Conservation (phyloP, 139 green algal species). For the Tetradesmus lagerheimii region DNA sequence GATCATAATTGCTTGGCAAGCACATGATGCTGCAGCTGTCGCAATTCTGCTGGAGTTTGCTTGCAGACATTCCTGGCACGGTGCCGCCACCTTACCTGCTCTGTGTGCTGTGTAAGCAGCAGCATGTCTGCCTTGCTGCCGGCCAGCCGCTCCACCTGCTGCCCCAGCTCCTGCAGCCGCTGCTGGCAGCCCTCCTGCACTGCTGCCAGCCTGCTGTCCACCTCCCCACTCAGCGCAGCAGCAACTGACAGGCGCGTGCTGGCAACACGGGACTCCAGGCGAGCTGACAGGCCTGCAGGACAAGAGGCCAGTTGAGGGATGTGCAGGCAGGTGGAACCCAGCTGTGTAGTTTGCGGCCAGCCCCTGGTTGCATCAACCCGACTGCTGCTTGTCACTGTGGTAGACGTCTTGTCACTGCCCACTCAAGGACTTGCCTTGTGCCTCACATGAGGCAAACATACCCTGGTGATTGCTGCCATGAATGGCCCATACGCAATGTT, state of each 20-base stretch:
- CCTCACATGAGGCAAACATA: too few species aligned
- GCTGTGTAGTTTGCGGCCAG: too few species aligned
- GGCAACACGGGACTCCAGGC: neutral
- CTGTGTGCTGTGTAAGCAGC: slow-evolving; percentile 7
- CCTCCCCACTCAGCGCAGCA: neutral
- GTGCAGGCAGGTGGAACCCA: too few species aligned
- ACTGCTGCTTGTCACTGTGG: too few species aligned
- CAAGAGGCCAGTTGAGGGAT: neutral
- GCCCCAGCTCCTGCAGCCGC: neutral
- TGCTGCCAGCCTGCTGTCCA: slow-evolving; percentile 3
- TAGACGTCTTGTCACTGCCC: too few species aligned
- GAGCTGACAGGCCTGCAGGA: neutral
- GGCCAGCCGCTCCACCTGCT: slow-evolving; percentile 6
- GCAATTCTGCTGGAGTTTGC: neutral
- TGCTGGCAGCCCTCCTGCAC: neutral
- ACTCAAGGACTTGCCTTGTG: too few species aligned
- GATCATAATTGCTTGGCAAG: too few species aligned
- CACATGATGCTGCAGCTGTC: neutral
- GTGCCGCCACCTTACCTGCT: slow-evolving; percentile 3
- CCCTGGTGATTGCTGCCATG: too few species aligned
- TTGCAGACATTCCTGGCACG: too few species aligned
- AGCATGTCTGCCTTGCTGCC: slow-evolving; percentile 10
- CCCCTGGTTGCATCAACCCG: too few species aligned
- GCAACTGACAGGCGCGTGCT: neutral
- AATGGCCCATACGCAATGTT: too few species aligned